Percentiles rank a stretch among this genome's conserved stretches.
These are phyloP conservation scores for Candida taoyuanica DNA, from an alignment of 805 yeast species.

Conservation along the genomic window DNA sequence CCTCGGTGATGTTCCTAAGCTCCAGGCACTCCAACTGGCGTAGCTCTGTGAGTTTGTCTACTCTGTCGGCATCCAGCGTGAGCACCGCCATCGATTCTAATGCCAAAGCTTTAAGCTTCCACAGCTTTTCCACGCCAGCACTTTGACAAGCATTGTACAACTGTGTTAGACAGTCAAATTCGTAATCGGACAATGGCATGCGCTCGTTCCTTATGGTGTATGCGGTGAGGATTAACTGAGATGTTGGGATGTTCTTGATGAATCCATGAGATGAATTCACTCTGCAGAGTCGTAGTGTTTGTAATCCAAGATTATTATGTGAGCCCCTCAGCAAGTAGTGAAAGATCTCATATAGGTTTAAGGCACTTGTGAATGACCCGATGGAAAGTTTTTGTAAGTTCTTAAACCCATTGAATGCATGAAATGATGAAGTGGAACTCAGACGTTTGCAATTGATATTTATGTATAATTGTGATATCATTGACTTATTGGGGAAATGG, in stretches of 20 bases:
- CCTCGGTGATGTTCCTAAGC: slow-evolving; percentile 35
- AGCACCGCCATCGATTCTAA: slow-evolving; percentile 18
- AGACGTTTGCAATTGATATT: slow-evolving; percentile 30
- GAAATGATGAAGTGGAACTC: slow-evolving; percentile 6
- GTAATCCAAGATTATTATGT: slow-evolving; percentile 9
- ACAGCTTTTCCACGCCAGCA: too few relatives aligned
- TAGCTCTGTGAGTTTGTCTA: slow-evolving; percentile 9
- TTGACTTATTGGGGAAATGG: slow-evolving; percentile 29
- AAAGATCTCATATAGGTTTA: slow-evolving; percentile 23
- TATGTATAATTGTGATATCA: slow-evolving; percentile 27
- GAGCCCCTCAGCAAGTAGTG: slow-evolving; percentile 13
- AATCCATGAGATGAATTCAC: slow-evolving; percentile 13
- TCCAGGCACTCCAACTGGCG: slow-evolving; percentile 26
- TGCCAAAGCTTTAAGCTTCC: slow-evolving; percentile 9
- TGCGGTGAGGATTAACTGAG: slow-evolving; percentile 19
- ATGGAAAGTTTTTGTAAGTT: slow-evolving; percentile 32
- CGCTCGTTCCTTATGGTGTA: slow-evolving; percentile 17
- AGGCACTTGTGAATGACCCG: slow-evolving; percentile 33
- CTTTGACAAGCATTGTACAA: too few relatives aligned
- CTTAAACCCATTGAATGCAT: slow-evolving; percentile 22
- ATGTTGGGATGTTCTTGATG: slow-evolving; percentile 14
- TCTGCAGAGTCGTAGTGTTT: slow-evolving; percentile 15
- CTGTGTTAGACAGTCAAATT: slow-evolving; percentile 15
- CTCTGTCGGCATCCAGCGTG: slow-evolving; percentile 15
- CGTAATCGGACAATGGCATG: slow-evolving; percentile 16